A percentile compares a stretch with the other conserved stretches of the same genome.
These are phyloP conservation scores for Penicillium sp. DNA, from an alignment of 2,329 filamentous ascomycete genomes.

Conservation along the genomic window DNA sequence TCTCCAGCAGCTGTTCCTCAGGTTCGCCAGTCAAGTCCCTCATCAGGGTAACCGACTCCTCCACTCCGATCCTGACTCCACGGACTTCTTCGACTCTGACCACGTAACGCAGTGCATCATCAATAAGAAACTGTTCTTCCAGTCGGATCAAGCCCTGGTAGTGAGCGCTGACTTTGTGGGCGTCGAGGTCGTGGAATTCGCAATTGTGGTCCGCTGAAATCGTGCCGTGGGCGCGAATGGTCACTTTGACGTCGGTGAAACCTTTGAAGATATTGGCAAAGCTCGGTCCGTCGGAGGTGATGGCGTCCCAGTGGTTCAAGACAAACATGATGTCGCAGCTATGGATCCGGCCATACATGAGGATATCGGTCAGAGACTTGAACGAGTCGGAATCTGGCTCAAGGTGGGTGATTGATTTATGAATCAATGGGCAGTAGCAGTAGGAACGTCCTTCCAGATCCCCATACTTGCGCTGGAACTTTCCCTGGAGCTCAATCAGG, in stretches of 20 bases:
- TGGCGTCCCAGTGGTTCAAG: background rate
- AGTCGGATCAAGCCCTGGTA: background rate
- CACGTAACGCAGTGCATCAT: background rate
- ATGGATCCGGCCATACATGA: background rate
- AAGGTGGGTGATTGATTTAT: background rate
- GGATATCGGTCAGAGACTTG: background rate
- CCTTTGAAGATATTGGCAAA: background rate
- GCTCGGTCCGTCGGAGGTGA: background rate
- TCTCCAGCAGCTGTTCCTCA: background rate
- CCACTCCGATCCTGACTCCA: background rate
- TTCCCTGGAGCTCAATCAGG: background rate
- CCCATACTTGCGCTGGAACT: background rate
- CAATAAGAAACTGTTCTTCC: background rate
- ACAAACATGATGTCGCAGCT: background rate
- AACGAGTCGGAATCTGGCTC: background rate
- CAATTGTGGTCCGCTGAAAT: background rate
- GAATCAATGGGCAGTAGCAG: constrained; percentile 1
- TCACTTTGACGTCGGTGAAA: background rate
- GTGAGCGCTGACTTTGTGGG: background rate
- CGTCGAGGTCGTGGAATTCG: background rate
- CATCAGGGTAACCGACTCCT: background rate
- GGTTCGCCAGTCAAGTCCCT: background rate
- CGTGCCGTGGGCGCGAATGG: background rate
- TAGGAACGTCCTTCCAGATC: background rate
- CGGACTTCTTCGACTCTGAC: background rate